Base-by-base conservation (phyloP, 2,329 filamentous ascomycete genomes). In the Penicillium sp. region DNA sequence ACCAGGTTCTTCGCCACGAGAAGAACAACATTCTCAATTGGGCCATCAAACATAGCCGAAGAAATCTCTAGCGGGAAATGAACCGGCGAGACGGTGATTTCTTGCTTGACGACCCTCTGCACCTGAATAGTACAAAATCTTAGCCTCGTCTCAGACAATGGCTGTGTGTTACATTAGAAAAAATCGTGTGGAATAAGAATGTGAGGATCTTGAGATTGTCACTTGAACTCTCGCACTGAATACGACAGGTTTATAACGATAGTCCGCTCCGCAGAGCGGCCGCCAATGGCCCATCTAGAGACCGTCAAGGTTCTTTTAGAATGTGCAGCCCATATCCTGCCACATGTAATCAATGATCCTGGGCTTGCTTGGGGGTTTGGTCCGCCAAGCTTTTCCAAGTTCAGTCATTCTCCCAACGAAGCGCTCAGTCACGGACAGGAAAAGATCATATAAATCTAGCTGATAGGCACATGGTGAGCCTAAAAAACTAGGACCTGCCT, bases 31-130 rank as follows among this genome's bases (percentile, higher is more conserved):
- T 19, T 8, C 38, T 54, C n/a, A 30, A 22, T 13, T 54, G 38
- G 52, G 52, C 52, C 37, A 38, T 38, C 2, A 42, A 45, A 14
- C 26, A 16, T 22, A 26, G 52, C 38, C 25, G 8, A 19, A 38
- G 35, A 45, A 43, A 28, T 2, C 2, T 54, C 10, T 38, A 45
- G 38, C 52, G 26, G 26, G 52, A 25, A 16, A 54, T 54, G 52
- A 10, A 45, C 26, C 52, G 13, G 35, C 52, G 52, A n/a, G 52
- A 38, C 28, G 52, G 52, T 16, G 52, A 54, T 30, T 22, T 42
- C 6, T 13, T 11, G 14, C 14, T 42, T 11, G 11, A 42, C 6
- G 8, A 25, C 16, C 16, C 16, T 38, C 13, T 10, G 7, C 19
- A 22, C 37, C 11, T 42, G 6, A 8, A 33, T n/a, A 28, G 10